A percentile compares a stretch with the other conserved stretches of the same genome.
Conservation (phyloP, 176 grass and related monocot species). For the Musa beccarii region DNA sequence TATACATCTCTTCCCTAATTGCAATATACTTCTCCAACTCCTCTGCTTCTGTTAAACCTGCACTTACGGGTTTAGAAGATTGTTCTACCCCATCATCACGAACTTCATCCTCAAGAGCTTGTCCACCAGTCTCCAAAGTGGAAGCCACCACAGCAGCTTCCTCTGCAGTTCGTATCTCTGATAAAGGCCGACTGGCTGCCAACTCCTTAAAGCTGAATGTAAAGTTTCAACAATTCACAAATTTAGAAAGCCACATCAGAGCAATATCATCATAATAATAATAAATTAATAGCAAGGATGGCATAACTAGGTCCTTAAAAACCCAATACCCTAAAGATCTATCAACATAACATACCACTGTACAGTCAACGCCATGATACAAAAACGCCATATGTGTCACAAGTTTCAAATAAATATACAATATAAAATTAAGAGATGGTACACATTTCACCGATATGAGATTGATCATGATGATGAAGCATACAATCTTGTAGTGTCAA, state of each 20-base stretch:
- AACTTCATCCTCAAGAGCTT: constrained; percentile 29
- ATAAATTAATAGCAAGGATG: background rate
- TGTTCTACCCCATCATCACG: constrained; percentile 43
- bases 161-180: constrained; percentile 64
- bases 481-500: no score
- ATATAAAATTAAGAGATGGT: no score
- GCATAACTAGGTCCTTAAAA: background rate
- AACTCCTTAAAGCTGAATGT: constrained; percentile 78
- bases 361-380: no score
- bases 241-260: background rate
- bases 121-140: constrained; percentile 29
- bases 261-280: background rate
- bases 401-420: no score
- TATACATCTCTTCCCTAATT: constrained; percentile 92
- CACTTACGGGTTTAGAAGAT: constrained; percentile 38
- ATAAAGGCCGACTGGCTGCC: constrained; percentile 44
- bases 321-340: no score
- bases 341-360: no score
- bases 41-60: constrained; percentile 53
- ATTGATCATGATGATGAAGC: no score
- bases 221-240: background rate
- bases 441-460: no score
- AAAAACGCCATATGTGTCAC: no score
- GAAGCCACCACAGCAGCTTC: constrained; percentile 42
- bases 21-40: constrained; percentile 72